Conservation (phyloP, 73 alveolate species). For the Stentor coeruleus region DNA sequence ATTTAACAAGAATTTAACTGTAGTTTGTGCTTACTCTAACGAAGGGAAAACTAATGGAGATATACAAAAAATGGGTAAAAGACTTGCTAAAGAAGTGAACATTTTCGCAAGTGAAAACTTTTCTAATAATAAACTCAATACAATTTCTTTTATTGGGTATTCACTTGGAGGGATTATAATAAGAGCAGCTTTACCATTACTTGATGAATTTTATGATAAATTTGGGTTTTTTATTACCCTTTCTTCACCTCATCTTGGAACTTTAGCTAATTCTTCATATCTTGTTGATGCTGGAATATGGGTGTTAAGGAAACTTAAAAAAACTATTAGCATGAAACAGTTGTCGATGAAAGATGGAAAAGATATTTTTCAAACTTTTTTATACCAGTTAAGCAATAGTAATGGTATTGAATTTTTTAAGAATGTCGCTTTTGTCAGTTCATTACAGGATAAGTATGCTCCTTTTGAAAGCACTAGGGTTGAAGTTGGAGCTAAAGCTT, state of each 20-base stretch:
- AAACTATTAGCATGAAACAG: slow-evolving; percentile 63
- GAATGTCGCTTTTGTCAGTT: slow-evolving; percentile 47
- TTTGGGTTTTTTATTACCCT: slow-evolving; percentile 64
- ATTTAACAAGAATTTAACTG: background rate
- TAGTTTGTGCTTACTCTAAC: background rate
- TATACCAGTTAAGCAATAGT: slow-evolving; percentile 60
- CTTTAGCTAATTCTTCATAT: slow-evolving; percentile 59
- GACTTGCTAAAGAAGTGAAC: slow-evolving; percentile 62
- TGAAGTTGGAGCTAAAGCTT: background rate
- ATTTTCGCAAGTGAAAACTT: slow-evolving; percentile 48
- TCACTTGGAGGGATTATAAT: slow-evolving; percentile 74
- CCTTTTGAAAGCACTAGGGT: slow-evolving; percentile 49
- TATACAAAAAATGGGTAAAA: slow-evolving; percentile 62
- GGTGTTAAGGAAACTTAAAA: slow-evolving; percentile 70
- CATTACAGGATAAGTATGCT: slow-evolving; percentile 65
- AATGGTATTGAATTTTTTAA: slow-evolving; percentile 66
- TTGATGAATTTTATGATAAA: slow-evolving; percentile 52
- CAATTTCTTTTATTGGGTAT: slow-evolving; percentile 75
- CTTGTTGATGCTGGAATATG: slow-evolving; percentile 74
- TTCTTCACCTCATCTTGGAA: slow-evolving; percentile 77
- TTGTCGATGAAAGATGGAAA: slow-evolving; percentile 61
- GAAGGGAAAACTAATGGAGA: slow-evolving; percentile 42
- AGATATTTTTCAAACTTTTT: slow-evolving; percentile 55
- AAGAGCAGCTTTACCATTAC: slow-evolving; percentile 63
- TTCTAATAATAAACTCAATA: slow-evolving; percentile 44